Percentiles rank a stretch among this genome's conserved stretches.
These are phyloP conservation scores for Didymella keratinophila DNA, from an alignment of 2,329 filamentous ascomycete genomes.

Conservation along the genomic window DNA sequence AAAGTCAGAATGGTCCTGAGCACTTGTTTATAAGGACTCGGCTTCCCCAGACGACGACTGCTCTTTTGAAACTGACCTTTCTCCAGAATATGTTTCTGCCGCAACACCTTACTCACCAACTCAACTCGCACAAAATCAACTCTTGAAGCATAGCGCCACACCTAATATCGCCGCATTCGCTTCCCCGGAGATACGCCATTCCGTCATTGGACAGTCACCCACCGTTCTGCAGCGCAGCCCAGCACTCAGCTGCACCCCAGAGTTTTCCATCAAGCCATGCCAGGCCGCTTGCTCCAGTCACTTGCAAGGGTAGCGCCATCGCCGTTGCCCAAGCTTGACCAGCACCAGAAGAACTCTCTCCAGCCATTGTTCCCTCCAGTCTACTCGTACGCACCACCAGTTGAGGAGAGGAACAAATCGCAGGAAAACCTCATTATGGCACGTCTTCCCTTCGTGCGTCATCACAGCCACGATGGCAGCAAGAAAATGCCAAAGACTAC, in stretches of 20 bases:
- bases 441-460: constrained; percentile 47
- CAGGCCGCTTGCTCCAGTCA: constrained; percentile 46
- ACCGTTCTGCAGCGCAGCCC: constrained; percentile 11
- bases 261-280: constrained; percentile 43
- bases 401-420: constrained; percentile 39
- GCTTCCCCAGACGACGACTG: constrained; percentile 23
- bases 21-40: constrained; percentile 36
- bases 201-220: constrained; percentile 33
- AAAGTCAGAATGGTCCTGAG: constrained; percentile 18
- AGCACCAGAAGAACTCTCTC: constrained; percentile 27
- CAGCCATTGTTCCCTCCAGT: constrained; percentile 44
- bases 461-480: constrained; percentile 36
- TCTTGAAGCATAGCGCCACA: constrained; percentile 29
- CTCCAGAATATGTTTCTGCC: constrained; percentile 45
- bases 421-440: constrained; percentile 51
- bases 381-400: constrained; percentile 46
- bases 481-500: constrained; percentile 16
- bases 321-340: constrained; percentile 42
- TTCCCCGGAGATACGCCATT: constrained; percentile 22
- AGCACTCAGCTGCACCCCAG: constrained; percentile 41
- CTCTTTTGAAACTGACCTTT: constrained; percentile 13
- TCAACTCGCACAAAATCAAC: constrained; percentile 48
- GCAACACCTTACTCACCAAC: constrained; percentile 40
- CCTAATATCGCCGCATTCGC: constrained; percentile 28
- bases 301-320: constrained; percentile 45